A percentile compares a stretch with the other conserved stretches of the same genome.
Conservation (phyloP, 176 grass and related monocot species). For the Rhynchospora tenuis region DNA sequence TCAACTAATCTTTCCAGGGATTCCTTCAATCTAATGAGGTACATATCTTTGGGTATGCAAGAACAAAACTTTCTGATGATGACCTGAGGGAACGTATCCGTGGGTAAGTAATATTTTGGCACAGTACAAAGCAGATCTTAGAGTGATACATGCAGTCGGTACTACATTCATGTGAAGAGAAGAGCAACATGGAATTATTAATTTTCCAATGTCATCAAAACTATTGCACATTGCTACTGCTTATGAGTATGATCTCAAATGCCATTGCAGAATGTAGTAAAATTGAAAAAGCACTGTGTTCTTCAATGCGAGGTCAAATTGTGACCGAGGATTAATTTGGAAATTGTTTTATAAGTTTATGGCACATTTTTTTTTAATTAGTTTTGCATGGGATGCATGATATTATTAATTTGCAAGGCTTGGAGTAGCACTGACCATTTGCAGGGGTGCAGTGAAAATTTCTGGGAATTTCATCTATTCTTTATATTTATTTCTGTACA, state of each 20-base stretch:
- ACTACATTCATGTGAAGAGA: not conserved
- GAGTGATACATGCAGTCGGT: not conserved
- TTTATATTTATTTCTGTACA: slow-evolving; percentile 24
- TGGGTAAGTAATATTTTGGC: slow-evolving; percentile 46
- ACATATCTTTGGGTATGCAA: slow-evolving; percentile 91
- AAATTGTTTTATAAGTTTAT: not conserved
- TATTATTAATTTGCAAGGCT: slow-evolving; percentile 13
- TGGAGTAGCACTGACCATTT: slow-evolving; percentile 16
- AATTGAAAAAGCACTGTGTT: not conserved
- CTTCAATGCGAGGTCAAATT: not conserved
- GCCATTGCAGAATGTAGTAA: slow-evolving; percentile 5
- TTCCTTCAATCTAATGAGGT: slow-evolving; percentile 76
- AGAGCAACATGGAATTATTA: not conserved
- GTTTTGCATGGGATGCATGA: not conserved
- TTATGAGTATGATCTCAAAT: not conserved
- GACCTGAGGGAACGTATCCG: slow-evolving; percentile 73
- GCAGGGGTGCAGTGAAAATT: not conserved
- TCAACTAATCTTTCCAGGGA: slow-evolving; percentile 37
- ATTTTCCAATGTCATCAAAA: not conserved
- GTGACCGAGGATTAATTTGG: not conserved
- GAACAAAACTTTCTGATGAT: slow-evolving; percentile 89
- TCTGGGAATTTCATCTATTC: slow-evolving; percentile 11
- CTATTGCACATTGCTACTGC: not conserved
- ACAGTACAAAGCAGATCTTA: not conserved
- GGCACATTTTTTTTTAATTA: not conserved